Base-by-base conservation (phyloP, 108 stramenopile genomes). In the Discostella pseudostelligera region DNA sequence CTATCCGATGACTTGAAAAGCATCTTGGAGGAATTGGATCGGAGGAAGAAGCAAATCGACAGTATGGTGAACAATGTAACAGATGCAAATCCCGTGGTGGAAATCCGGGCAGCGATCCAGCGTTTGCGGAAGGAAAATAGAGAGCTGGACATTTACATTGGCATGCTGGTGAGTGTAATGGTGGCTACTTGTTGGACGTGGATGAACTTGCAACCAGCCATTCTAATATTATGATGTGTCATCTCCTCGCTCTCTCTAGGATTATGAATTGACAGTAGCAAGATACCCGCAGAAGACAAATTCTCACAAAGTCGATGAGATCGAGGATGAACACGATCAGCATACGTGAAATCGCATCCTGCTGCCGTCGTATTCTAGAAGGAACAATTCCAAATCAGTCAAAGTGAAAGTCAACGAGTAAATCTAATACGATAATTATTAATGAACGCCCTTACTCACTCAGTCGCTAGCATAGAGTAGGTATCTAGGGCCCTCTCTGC, bases 81-180 rank as follows among this genome's bases (percentile, higher is more conserved):
- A 0, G 76, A 78, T 40, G 39, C 65, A 24, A 56, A 65, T 0
- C 76, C 70, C 5, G 20, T 78, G 59, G 54, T 70, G 13, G 58
- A 70, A 37, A 76, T 76, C 14, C 46, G 63, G 37, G 40, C 62
- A 39, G 70, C 71, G 21, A 39, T 78, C 16, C 59, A 72, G 43
- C 35, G 59, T n/a, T 44, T 78, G 13, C 53, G 29, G 50, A 43
- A 66, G 26, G 76, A 78, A 62, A 78, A 73, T 51, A 72, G 60
- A 44, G 70, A 72, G 32, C 39, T 73, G 0, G 76, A 78, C 37
- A 35, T 72, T 17, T 39, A 42, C 26, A 55, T 78, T 14, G 76
- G 76, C 44, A 37, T 78, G 5, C 20, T 69, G 57, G 70, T 70
- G 39, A 70, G 69, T 39, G 39, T 16, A 8, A 9, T 37, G n/a